phyloP scores from a whole-genome alignment of 768 basidiomycete species.

The Pholiota microspora region DNA sequence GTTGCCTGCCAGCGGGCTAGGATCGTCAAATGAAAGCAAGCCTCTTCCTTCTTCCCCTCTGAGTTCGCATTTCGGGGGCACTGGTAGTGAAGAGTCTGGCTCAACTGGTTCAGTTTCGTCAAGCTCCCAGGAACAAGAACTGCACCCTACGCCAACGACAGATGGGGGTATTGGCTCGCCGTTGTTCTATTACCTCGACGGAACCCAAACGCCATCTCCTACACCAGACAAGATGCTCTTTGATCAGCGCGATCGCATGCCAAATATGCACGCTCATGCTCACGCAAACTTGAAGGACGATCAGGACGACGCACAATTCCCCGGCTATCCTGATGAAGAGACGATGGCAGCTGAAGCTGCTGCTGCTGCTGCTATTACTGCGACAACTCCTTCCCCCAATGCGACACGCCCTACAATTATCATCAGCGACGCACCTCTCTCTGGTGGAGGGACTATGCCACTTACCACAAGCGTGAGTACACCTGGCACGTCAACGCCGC shows the following conservation, averaged over 20 bases:
- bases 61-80: constrained; percentile 46
- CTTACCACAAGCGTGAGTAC: constrained; percentile 22
- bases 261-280: background rate
- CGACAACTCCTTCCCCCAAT: background rate
- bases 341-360: constrained; percentile 21
- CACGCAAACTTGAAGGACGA: constrained; percentile 15
- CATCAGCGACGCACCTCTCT: constrained; percentile 25
- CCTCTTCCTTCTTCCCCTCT: constrained; percentile 41
- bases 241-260: constrained; percentile 21
- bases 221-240: constrained; percentile 21
- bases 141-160: constrained; percentile 35
- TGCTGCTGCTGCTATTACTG: constrained; percentile 12
- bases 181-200: constrained; percentile 35
- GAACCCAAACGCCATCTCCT: constrained; percentile 22
- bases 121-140: constrained; percentile 36
- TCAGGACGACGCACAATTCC: constrained; percentile 16
- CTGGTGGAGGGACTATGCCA: constrained; percentile 3
- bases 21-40: constrained; percentile 3
- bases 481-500: constrained; percentile 31
- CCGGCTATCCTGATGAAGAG: constrained; percentile 26
- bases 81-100: constrained; percentile 16
- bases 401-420: constrained; percentile 30
- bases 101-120: constrained; percentile 37
- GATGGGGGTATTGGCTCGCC: constrained; percentile 28
- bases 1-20: background rate